A percentile compares a stretch with the other conserved stretches of the same genome.
phyloP scores from a whole-genome alignment of 768 basidiomycete species.

The Boletus reticulatus region DNA sequence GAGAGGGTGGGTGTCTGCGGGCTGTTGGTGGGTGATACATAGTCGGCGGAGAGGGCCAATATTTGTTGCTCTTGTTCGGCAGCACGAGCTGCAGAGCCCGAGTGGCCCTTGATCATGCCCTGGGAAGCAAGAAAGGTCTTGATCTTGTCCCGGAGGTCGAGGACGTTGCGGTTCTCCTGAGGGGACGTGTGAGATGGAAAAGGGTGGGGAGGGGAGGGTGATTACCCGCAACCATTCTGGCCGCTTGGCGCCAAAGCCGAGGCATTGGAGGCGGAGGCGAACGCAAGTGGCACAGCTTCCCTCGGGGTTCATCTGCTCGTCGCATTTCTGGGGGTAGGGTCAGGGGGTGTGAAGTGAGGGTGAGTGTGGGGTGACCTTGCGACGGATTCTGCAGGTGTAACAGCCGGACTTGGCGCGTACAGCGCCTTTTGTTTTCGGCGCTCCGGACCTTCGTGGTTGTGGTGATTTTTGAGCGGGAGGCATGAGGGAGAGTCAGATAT shows the following conservation, averaged over 20 bases:
- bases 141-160: slow-evolving; percentile 71
- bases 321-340: slow-evolving; percentile 65
- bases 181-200: slow-evolving; percentile 3
- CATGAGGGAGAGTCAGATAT: slow-evolving; percentile 13
- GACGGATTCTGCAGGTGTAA: slow-evolving; percentile 83
- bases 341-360: slow-evolving; percentile 6
- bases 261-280: slow-evolving; percentile 78
- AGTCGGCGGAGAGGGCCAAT: slow-evolving; percentile 46
- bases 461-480: slow-evolving; percentile 41
- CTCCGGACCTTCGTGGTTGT: slow-evolving; percentile 43
- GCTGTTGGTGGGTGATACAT: slow-evolving; percentile 38
- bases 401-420: slow-evolving; percentile 86
- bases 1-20: slow-evolving; percentile 50
- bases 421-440: slow-evolving; percentile 76
- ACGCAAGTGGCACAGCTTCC: slow-evolving; percentile 74
- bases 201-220: neutral
- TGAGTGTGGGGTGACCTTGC: slow-evolving; percentile 55
- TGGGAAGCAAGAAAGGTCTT: slow-evolving; percentile 76
- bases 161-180: slow-evolving; percentile 69
- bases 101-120: slow-evolving; percentile 89
- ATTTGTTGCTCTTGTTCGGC: slow-evolving; percentile 56
- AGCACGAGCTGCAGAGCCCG: slow-evolving; percentile 61
- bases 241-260: slow-evolving; percentile 82
- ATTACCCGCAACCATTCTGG: slow-evolving; percentile 80
- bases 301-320: slow-evolving; percentile 61